Evolutionary conservation across 352 stramenopile genomes (phyloP).

Genomic region (Pythium sp.): DNA sequence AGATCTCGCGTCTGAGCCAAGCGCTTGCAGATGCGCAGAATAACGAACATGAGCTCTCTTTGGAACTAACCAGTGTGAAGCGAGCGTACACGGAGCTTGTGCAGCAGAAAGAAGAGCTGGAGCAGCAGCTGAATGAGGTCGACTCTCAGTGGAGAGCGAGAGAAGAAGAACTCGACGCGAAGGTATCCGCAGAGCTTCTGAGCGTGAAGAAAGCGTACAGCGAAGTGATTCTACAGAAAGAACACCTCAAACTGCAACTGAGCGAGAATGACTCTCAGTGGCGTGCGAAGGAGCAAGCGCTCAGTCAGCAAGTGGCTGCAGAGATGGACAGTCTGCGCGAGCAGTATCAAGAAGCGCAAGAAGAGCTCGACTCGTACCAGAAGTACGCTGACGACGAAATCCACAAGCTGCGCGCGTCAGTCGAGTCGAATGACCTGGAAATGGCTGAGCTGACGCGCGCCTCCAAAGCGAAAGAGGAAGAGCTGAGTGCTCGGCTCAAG

Average conservation of each 20-base stretch:
- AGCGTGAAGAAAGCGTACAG: conserved; percentile 19
- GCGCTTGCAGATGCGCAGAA: not conserved
- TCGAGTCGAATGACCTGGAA: conserved; percentile 37
- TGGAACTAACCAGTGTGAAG: conserved; percentile 5
- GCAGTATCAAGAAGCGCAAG: conserved; percentile 41
- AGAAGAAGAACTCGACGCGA: conserved; percentile 13
- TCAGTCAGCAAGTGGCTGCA: conserved; percentile 20
- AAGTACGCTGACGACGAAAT: conserved; percentile 55
- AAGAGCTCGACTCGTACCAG: conserved; percentile 50
- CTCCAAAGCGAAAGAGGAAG: conserved; percentile 25
- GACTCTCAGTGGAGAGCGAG: conserved; percentile 11
- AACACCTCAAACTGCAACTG: conserved; percentile 28
- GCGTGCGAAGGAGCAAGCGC: conserved; percentile 38
- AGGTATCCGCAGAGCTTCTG: conserved; percentile 19
- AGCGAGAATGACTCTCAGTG: conserved; percentile 25
- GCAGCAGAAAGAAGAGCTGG: conserved; percentile 10
- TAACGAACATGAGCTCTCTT: not conserved
- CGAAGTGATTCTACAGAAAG: conserved; percentile 28
- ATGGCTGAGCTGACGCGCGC: conserved; percentile 29
- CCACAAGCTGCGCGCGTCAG: conserved; percentile 33
- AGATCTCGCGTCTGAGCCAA: conserved; percentile 1
- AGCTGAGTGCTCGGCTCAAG: conserved; percentile 20
- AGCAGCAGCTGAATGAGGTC: conserved; percentile 16
- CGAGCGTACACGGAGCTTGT: conserved; percentile 8
- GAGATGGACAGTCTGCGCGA: conserved; percentile 43